phyloP scores from a whole-genome alignment of 345 rosid species.

The Geranium brycei region DNA sequence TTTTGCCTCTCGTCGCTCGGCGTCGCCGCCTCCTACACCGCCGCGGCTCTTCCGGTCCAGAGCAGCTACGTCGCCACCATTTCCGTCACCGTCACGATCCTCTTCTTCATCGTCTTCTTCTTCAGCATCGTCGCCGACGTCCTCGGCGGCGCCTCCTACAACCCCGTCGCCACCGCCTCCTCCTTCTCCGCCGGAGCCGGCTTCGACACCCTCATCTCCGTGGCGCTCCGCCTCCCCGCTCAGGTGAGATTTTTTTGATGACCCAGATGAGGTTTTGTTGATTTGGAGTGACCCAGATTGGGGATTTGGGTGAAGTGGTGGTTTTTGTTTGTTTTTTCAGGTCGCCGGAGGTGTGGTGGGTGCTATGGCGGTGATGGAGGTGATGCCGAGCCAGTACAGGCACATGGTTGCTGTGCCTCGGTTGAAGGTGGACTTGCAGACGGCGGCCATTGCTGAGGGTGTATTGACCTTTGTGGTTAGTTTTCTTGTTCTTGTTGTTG shows the following conservation, averaged over 20 bases:
- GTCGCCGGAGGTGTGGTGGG: constrained; percentile 94
- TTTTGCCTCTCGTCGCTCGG: constrained; percentile 40
- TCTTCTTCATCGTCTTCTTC: constrained; percentile 51
- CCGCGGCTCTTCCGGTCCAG: constrained; percentile 8
- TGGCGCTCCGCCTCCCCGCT: constrained; percentile 82
- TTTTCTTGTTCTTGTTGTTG: no score
- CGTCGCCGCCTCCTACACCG: constrained; percentile 30
- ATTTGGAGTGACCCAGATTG: no score
- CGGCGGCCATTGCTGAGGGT: no score
- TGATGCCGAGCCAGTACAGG: no score
- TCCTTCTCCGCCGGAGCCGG: constrained; percentile 76
- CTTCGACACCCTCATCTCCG: constrained; percentile 55
- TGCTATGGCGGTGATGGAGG: constrained; percentile 52
- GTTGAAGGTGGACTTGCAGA: no score
- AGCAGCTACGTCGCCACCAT: constrained; percentile 16
- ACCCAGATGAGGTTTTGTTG: no score
- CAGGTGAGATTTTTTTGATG: constrained; percentile 32
- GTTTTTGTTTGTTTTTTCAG: constrained; percentile 24
- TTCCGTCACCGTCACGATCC: constrained; percentile 34
- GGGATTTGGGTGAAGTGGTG: no score
- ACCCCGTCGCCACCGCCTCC: constrained; percentile 73
- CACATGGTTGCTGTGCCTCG: constrained; percentile 54
- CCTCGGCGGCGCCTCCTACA: constrained; percentile 91
- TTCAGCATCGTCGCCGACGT: constrained; percentile 38
- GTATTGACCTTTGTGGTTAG: no score